Evolutionary conservation across 2,329 filamentous ascomycete species (phyloP).

Genomic region (Dothistroma pini): DNA sequence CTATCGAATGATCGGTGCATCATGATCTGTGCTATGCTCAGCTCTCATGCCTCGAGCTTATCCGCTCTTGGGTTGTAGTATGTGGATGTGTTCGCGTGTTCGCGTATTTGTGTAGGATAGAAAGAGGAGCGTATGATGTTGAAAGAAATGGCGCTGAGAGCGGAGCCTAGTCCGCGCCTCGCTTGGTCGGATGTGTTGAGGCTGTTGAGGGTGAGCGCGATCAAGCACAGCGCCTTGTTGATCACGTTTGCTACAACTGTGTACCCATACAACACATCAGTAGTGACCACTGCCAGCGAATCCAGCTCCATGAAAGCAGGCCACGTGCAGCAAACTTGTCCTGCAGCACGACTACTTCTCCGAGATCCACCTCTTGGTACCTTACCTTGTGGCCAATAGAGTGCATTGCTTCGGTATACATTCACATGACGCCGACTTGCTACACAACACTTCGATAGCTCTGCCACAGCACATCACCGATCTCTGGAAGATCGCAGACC

Average conservation of each 20-base stretch:
- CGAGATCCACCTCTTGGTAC: neutral
- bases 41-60: too few relatives aligned
- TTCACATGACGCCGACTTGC: neutral
- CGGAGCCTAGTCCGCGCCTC: neutral
- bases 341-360: neutral
- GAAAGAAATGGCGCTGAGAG: neutral
- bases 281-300: neutral
- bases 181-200: neutral
- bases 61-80: too few relatives aligned
- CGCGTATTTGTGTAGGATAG: neutral
- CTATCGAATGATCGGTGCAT: neutral
- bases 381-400: neutral
- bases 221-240: neutral
- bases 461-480: conserved; percentile 6
- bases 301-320: neutral
- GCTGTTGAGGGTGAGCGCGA: neutral
- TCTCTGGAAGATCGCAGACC: neutral
- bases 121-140: neutral
- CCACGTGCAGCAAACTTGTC: neutral
- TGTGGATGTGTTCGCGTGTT: neutral
- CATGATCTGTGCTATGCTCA: too few relatives aligned
- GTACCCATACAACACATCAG: neutral
- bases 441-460: neutral
- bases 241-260: neutral
- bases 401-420: neutral